A percentile compares a stretch with the other conserved stretches of the same genome.
phyloP scores from a whole-genome alignment of 345 rosid genomes.

The Dimocarpus longan region DNA sequence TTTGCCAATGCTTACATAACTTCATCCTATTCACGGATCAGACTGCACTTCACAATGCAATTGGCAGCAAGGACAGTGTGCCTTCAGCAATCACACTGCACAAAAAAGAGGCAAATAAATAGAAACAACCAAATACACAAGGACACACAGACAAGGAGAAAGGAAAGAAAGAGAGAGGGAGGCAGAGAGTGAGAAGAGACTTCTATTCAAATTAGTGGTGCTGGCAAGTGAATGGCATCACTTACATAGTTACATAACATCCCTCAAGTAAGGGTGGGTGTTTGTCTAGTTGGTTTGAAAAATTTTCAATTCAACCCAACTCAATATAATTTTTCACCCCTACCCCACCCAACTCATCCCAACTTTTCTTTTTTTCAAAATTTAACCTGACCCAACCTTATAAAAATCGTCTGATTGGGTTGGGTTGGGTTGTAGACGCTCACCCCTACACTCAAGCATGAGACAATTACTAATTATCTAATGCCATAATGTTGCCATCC shows the following conservation, averaged over 20 bases:
- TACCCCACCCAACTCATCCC: too few species aligned
- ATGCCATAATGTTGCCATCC: neutral
- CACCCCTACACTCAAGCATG: too few species aligned
- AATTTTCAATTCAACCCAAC: too few species aligned
- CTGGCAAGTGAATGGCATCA: neutral
- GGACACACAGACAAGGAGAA: neutral
- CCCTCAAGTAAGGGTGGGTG: neutral
- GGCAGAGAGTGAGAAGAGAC: neutral
- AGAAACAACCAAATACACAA: neutral
- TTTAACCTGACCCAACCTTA: too few species aligned
- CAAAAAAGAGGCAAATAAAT: neutral
- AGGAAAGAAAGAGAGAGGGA: neutral
- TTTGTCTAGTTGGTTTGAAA: too few species aligned
- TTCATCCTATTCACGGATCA: neutral
- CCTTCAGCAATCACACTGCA: conserved; percentile 1
- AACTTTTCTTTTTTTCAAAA: too few species aligned
- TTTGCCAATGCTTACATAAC: neutral
- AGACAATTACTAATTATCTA: neutral
- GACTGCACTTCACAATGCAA: neutral
- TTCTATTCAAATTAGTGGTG: neutral
- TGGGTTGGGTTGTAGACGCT: too few species aligned
- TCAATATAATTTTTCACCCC: too few species aligned
- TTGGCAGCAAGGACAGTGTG: neutral
- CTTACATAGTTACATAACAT: neutral
- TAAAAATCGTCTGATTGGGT: too few species aligned